phyloP scores from a whole-genome alignment of 176 grass and related monocot species.

The Ampelocalamus luodianensis region DNA sequence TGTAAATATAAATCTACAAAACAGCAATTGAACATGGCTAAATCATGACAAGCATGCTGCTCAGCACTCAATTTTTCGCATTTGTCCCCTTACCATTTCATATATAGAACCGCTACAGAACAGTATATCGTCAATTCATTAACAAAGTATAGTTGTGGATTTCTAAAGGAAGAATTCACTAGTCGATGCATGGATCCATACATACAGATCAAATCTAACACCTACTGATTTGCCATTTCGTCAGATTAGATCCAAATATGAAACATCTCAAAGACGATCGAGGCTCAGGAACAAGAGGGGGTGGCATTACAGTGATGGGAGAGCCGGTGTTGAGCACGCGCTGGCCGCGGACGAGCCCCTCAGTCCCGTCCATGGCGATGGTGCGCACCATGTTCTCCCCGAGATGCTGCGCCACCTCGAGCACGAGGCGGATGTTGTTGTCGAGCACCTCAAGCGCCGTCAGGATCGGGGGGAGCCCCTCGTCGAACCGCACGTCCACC shows the following conservation, averaged over 20 bases:
- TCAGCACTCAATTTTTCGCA: background rate
- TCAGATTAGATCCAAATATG: conserved; percentile 37
- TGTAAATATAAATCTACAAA: background rate
- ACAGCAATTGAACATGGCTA: background rate
- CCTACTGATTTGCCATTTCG: background rate
- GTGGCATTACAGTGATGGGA: conserved; percentile 74
- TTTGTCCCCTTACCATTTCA: background rate
- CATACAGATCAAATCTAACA: conserved; percentile 30
- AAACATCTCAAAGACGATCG: background rate
- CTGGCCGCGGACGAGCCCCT: conserved; percentile 87
- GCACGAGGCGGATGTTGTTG: conserved; percentile 84
- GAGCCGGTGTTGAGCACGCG: conserved; percentile 90
- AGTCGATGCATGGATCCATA: conserved; percentile 2
- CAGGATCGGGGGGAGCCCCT: conserved; percentile 80
- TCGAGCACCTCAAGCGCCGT: conserved; percentile 92
- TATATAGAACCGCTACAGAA: background rate
- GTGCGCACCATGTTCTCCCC: conserved; percentile 95
- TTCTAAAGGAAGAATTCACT: background rate
- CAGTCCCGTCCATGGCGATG: conserved; percentile 92
- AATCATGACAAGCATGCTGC: background rate
- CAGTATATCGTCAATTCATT: background rate
- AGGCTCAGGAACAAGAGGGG: background rate
- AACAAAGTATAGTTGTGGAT: conserved; percentile 3
- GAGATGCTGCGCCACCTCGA: conserved; percentile 96
- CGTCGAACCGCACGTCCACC: conserved; percentile 82